Evolutionary conservation across 1,284 basidiomycete genomes (phyloP).

Genomic region (Ustilago cynodontis): DNA sequence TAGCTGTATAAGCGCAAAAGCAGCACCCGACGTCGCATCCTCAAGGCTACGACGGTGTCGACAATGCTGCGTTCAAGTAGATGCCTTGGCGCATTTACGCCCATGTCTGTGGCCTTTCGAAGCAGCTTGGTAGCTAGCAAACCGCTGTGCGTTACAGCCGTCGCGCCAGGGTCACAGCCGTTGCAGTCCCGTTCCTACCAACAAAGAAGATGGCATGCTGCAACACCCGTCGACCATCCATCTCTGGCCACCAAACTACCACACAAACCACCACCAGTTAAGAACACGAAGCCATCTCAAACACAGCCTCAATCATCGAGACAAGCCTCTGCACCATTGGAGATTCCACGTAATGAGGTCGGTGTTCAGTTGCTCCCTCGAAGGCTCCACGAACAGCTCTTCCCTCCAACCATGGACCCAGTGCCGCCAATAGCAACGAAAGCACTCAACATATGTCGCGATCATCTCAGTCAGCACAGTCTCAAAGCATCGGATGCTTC

Average conservation of each 20-base stretch:
- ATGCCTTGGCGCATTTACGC: neutral
- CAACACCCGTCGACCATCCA: slow-evolving; percentile 31
- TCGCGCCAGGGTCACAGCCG: neutral
- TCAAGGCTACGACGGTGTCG: neutral
- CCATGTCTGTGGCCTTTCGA: neutral
- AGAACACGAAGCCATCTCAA: neutral
- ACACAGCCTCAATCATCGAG: neutral
- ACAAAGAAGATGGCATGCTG: slow-evolving; percentile 43
- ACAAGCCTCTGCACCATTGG: neutral
- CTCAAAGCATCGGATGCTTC: slow-evolving; percentile 85
- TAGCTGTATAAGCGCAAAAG: neutral
- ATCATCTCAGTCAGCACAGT: slow-evolving; percentile 83
- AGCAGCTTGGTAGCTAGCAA: neutral
- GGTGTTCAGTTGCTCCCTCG: slow-evolving; percentile 92
- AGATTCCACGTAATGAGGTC: slow-evolving; percentile 77
- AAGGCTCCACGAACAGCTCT: slow-evolving; percentile 84
- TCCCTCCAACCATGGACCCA: slow-evolving; percentile 75
- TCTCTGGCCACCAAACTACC: neutral
- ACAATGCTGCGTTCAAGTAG: slow-evolving; percentile 8
- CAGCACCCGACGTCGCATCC: neutral
- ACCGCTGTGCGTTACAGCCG: neutral
- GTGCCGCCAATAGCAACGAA: slow-evolving; percentile 77
- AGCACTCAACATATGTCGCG: slow-evolving; percentile 80
- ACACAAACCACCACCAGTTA: slow-evolving; percentile 18
- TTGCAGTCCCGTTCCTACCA: slow-evolving; percentile 2